Conservation (phyloP, 345 rosid genomes). For the Clarkia xantiana region DNA sequence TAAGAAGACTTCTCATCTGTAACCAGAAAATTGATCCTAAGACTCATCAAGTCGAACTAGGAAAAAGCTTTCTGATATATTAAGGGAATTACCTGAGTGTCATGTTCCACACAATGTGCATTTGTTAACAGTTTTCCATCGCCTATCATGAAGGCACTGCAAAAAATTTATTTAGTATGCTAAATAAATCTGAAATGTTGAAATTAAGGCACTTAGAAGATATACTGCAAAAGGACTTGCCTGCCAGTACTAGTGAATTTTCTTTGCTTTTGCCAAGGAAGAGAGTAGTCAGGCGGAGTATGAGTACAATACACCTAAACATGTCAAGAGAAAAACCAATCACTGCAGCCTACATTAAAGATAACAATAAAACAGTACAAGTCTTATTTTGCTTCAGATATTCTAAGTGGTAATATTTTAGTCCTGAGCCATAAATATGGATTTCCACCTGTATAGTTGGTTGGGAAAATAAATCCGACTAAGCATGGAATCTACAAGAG, state of each 20-base stretch:
- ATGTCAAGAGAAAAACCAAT: slow-evolving; percentile 28
- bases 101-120: slow-evolving; percentile 84
- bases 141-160: slow-evolving; percentile 98
- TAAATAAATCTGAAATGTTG: neutral
- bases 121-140: slow-evolving; percentile 91
- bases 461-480: too few species aligned
- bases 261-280: slow-evolving; percentile 97
- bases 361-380: too few species aligned
- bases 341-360: neutral
- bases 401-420: too few species aligned
- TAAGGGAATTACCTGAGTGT: slow-evolving; percentile 51
- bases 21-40: too few species aligned
- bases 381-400: too few species aligned
- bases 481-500: too few species aligned
- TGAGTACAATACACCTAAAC: slow-evolving; percentile 89
- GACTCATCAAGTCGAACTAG: too few species aligned
- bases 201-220: neutral
- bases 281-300: slow-evolving; percentile 87
- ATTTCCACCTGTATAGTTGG: too few species aligned
- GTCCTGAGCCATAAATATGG: too few species aligned
- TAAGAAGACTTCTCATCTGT: too few species aligned
- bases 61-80: too few species aligned
- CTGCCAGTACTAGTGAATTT: slow-evolving; percentile 88
- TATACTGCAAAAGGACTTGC: slow-evolving; percentile 17
- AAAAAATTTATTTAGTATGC: slow-evolving; percentile 1